These are phyloP conservation scores for Centrapalus pauciflorus DNA, from an alignment of 129 eudicot species.

Conservation along the genomic window DNA sequence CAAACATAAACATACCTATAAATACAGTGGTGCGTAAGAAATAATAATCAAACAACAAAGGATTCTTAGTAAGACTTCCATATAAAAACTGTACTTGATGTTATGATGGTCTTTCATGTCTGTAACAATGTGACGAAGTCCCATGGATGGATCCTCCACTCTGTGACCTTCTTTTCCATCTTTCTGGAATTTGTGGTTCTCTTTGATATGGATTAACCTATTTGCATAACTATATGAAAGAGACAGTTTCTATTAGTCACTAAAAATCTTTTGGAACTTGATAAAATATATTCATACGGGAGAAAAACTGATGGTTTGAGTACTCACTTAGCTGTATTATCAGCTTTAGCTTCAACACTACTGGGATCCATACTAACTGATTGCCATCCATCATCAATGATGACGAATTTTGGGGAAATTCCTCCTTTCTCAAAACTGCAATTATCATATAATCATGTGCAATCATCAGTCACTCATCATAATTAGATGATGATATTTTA, in stretches of 20 bases:
- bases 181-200: conserved; percentile 89
- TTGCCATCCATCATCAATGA: conserved; percentile 97
- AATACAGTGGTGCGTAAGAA: background rate
- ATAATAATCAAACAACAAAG: background rate
- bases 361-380: conserved; percentile 76
- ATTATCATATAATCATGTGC: background rate
- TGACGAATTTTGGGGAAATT: conserved; percentile 76
- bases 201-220: conserved; percentile 74
- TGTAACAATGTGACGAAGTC: conserved; percentile 55
- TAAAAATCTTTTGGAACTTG: background rate
- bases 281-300: background rate
- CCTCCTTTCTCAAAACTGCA: conserved; percentile 83
- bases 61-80: background rate
- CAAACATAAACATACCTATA: conserved; percentile 84
- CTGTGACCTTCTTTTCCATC: conserved; percentile 73
- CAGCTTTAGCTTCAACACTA: conserved; percentile 44
- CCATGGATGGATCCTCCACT: conserved; percentile 70
- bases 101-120: conserved; percentile 63
- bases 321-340: conserved; percentile 74
- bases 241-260: background rate
- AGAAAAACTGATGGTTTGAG: background rate
- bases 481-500: background rate
- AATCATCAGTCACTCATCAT: background rate
- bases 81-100: conserved; percentile 38
- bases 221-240: conserved; percentile 63